A percentile compares a stretch with the other conserved stretches of the same genome.
These are phyloP conservation scores for Recurvomyces mirabilis DNA, from an alignment of 495 filamentous ascomycete genomes.

Conservation along the genomic window DNA sequence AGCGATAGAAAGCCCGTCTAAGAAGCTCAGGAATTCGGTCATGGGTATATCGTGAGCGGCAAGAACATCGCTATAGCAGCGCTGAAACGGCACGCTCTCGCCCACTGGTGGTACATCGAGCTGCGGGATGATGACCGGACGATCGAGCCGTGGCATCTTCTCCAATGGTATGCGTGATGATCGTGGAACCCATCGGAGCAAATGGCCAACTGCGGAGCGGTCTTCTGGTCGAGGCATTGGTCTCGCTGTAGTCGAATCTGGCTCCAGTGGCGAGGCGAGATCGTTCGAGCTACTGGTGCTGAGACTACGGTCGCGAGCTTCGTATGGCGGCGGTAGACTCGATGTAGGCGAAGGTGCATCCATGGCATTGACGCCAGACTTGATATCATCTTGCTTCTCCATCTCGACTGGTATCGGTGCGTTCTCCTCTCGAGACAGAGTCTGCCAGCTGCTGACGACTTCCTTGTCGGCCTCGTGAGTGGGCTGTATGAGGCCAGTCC, in stretches of 20 bases:
- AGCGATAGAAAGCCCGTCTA: slow-evolving; percentile 9
- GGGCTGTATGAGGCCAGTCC: too few relatives aligned
- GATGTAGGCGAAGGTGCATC: too few relatives aligned
- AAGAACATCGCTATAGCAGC: slow-evolving; percentile 10
- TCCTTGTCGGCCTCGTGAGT: slow-evolving; percentile 10
- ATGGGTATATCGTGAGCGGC: slow-evolving; percentile 7
- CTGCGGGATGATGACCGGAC: slow-evolving; percentile 7
- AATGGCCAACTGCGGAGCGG: slow-evolving; percentile 3
- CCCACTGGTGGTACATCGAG: slow-evolving; percentile 11
- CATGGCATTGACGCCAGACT: too few relatives aligned
- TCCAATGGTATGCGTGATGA: neutral
- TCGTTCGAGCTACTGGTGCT: neutral
- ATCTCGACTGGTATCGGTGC: too few relatives aligned
- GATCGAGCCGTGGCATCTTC: slow-evolving; percentile 3
- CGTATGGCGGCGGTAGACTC: slow-evolving; percentile 7
- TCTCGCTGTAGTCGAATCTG: neutral
- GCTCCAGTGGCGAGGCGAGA: neutral
- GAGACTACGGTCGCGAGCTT: neutral
- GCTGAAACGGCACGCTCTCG: slow-evolving; percentile 9
- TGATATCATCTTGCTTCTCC: too few relatives aligned
- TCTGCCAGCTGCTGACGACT: slow-evolving; percentile 8
- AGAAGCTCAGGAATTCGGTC: slow-evolving; percentile 8
- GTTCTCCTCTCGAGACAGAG: too few relatives aligned
- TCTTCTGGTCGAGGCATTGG: slow-evolving; percentile 4
- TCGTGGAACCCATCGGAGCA: slow-evolving; percentile 6